Base-by-base conservation (phyloP, 495 filamentous ascomycete species). In the Xylaria scruposa region DNA sequence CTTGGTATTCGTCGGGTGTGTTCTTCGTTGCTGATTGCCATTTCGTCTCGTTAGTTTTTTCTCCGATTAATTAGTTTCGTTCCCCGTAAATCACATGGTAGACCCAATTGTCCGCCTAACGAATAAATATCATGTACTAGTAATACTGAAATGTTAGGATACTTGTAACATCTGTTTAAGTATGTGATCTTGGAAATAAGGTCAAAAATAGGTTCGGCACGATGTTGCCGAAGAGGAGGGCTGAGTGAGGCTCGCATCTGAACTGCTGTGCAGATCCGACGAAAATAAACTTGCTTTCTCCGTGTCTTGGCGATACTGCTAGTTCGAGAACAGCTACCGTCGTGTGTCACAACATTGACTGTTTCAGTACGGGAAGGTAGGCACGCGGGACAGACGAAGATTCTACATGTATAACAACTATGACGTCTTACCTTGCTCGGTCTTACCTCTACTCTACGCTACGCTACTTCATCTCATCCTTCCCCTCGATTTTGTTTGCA, bases 161-260 rank as follows among this genome's bases (percentile, higher is more conserved):
- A n/a, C 5, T 19, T 8, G 19, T n/a, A 17, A 19, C 46, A 49
- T n/a, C 5, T 49, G 19, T 8, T 49, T 7, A 9, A 3, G 47
- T 21, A 8, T 51, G 7, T 10, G 10, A 0, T 51, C 15, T 5
- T 29, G 3, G 21, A 54, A 24, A 53, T 13, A 19, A 59, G 29
- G 15, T 33, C 19, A 53, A 24, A 9, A n/a, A 60, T 38, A 29
- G 60, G n/a, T 26, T 44, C 65, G 65, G 65, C 49, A 67, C 33
- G 65, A 67, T 56, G 33, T 44, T 67, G 65, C 65, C 49, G 65
- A 56, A 31, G 4, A n/a, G 49, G n/a, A 56, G 47, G 47, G 65
- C 65, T 54, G 44, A 53, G 60, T 9, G 31, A 65, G 62, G 40
- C 62, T 46, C 19, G 26, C 42, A 46, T 53, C 29, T 31, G 19